phyloP scores from a whole-genome alignment of 169 alveolate genomes.

The Plasmodium reichenowi region DNA sequence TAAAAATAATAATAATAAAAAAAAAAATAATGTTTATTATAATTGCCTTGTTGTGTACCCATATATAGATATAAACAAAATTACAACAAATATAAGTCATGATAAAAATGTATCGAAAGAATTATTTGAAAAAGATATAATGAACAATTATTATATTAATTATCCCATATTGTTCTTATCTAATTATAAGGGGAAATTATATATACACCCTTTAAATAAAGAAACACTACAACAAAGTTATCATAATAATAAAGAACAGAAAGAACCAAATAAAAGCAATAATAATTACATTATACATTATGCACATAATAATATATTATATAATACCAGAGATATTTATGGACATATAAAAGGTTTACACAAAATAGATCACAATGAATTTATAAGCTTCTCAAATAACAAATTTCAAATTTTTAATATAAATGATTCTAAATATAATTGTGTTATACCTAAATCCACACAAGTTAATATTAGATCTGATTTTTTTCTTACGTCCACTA shows the following conservation, averaged over 20 bases:
- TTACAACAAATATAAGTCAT: background rate
- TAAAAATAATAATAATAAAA: background rate
- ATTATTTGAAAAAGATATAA: constrained; percentile 2
- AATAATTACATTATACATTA: no score
- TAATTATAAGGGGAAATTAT: constrained; percentile 46
- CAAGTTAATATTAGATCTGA: no score
- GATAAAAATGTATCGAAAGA: background rate
- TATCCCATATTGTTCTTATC: constrained; percentile 31
- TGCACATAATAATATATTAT: background rate
- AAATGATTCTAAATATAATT: background rate
- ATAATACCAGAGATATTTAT: background rate
- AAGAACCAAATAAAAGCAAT: no score
- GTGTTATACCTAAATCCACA: background rate
- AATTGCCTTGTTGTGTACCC: constrained; percentile 41
- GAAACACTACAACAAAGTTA: background rate
- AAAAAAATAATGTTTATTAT: background rate
- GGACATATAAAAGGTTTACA: constrained; percentile 5
- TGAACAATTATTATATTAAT: background rate
- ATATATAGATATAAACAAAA: constrained; percentile 6
- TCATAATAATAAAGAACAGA: background rate
- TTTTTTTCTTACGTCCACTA: no score
- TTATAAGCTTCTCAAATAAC: constrained; percentile 13
- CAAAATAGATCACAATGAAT: constrained; percentile 27
- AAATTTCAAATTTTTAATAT: constrained; percentile 13
- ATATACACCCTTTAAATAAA: constrained; percentile 16